These are phyloP conservation scores for Paecilomyces fulvus DNA, from an alignment of 2,329 filamentous ascomycete genomes.

Conservation along the genomic window DNA sequence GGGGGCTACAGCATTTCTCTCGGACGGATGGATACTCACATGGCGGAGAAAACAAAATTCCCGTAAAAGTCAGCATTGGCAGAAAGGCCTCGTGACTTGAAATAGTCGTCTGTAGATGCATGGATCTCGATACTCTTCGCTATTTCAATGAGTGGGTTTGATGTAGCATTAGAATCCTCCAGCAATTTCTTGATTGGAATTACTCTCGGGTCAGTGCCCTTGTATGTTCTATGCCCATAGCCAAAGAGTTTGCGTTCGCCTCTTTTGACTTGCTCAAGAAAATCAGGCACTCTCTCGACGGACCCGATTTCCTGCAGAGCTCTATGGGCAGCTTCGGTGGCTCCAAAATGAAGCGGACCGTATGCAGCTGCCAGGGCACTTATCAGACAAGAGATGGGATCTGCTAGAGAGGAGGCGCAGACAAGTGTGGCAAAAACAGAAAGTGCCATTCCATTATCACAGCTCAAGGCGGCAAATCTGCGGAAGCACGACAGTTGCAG, in stretches of 20 bases:
- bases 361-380: slow-evolving; percentile 47
- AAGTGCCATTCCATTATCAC: slow-evolving; percentile 53
- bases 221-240: slow-evolving; percentile 25
- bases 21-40: slow-evolving; percentile 18
- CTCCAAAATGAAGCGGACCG: slow-evolving; percentile 52
- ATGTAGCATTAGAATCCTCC: slow-evolving; percentile 9
- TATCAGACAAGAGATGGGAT: slow-evolving; percentile 46
- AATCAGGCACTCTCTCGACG: slow-evolving; percentile 17
- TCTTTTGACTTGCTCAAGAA: slow-evolving; percentile 20
- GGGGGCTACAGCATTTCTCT: background rate
- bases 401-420: slow-evolving; percentile 48
- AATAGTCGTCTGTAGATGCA: slow-evolving; percentile 20
- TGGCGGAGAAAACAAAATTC: slow-evolving; percentile 34
- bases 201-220: slow-evolving; percentile 20
- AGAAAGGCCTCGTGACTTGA: slow-evolving; percentile 23
- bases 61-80: slow-evolving; percentile 41
- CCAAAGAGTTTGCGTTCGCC: slow-evolving; percentile 21
- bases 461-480: slow-evolving; percentile 48
- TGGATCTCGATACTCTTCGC: slow-evolving; percentile 18
- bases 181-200: slow-evolving; percentile 17
- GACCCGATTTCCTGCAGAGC: slow-evolving; percentile 14
- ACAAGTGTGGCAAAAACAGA: slow-evolving; percentile 50
- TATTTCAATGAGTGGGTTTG: slow-evolving; percentile 14
- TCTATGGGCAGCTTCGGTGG: slow-evolving; percentile 49
- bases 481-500: slow-evolving; percentile 41